phyloP scores from a whole-genome alignment of 2,329 filamentous ascomycete genomes.

The Septoria linicola region DNA sequence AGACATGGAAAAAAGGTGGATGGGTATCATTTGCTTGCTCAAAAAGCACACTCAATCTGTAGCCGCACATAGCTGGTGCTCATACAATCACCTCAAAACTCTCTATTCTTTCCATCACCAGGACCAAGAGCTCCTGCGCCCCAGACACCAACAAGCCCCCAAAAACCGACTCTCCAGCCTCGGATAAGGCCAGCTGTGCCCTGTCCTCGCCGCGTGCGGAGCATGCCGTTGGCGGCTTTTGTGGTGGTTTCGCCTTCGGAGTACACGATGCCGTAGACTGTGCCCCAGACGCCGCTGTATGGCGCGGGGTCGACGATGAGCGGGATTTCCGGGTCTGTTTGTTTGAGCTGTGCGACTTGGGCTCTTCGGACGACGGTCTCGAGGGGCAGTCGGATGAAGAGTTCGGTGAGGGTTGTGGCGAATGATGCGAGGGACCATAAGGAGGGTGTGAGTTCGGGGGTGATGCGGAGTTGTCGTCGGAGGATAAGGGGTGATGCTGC shows the following conservation, averaged over 20 bases:
- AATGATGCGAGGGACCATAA: conserved; percentile 83
- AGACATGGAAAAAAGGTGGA: too few species aligned
- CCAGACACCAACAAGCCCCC: conserved; percentile 74
- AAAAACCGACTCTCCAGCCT: conserved; percentile 76
- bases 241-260: conserved; percentile 68
- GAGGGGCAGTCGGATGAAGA: conserved; percentile 83
- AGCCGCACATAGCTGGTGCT: neutral
- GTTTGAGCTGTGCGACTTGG: conserved; percentile 58
- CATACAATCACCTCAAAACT: conserved; percentile 30
- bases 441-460: conserved; percentile 75
- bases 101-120: conserved; percentile 56
- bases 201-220: conserved; percentile 59
- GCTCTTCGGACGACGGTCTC: conserved; percentile 89
- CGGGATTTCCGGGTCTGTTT: conserved; percentile 48
- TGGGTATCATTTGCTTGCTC: conserved; percentile 11
- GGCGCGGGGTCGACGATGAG: conserved; percentile 77
- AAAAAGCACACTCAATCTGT: conserved; percentile 11
- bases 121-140: conserved; percentile 63
- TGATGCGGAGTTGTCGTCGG: conserved; percentile 78
- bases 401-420: conserved; percentile 72
- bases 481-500: conserved; percentile 82
- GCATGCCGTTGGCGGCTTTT: conserved; percentile 38
- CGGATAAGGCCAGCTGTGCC: conserved; percentile 68
- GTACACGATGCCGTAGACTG: conserved; percentile 80
- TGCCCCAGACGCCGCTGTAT: conserved; percentile 85